Percentiles rank a stretch among this genome's conserved stretches.
These are phyloP conservation scores for Melocanna baccifera DNA, from an alignment of 176 grass and related monocot species.

Conservation along the genomic window DNA sequence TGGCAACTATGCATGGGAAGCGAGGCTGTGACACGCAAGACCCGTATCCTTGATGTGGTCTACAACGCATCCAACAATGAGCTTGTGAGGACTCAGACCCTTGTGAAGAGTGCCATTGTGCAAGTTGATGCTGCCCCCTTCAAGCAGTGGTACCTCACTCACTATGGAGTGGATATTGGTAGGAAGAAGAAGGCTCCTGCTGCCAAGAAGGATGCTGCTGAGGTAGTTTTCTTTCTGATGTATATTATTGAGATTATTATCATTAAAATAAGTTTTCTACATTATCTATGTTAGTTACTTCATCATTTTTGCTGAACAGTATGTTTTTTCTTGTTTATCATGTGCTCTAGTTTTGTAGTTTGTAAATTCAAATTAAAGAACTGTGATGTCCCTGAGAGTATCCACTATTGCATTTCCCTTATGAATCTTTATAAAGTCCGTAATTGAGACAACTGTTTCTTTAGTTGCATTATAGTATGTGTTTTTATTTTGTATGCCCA, in stretches of 20 bases:
- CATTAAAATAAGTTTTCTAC: not conserved
- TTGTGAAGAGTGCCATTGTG: slow-evolving; percentile 84
- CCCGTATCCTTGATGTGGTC: slow-evolving; percentile 80
- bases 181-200: slow-evolving; percentile 69
- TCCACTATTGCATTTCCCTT: not conserved
- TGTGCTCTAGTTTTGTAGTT: not conserved
- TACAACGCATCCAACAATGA: slow-evolving; percentile 95
- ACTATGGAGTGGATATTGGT: slow-evolving; percentile 88
- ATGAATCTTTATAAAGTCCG: not conserved
- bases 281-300: not conserved
- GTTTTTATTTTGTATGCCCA: not conserved
- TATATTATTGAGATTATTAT: not conserved
- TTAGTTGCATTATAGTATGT: not conserved
- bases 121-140: slow-evolving; percentile 94
- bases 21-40: slow-evolving; percentile 81
- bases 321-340: not conserved
- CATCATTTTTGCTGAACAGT: not conserved
- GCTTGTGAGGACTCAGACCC: slow-evolving; percentile 90
- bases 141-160: slow-evolving; percentile 91
- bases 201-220: slow-evolving; percentile 56
- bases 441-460: not conserved
- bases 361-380: not conserved
- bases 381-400: not conserved
- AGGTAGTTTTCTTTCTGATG: slow-evolving; percentile 33
- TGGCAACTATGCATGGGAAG: slow-evolving; percentile 91